Percentiles rank a stretch among this genome's conserved stretches.
Conservation (phyloP, 768 basidiomycete species). For the Russula earlei region DNA sequence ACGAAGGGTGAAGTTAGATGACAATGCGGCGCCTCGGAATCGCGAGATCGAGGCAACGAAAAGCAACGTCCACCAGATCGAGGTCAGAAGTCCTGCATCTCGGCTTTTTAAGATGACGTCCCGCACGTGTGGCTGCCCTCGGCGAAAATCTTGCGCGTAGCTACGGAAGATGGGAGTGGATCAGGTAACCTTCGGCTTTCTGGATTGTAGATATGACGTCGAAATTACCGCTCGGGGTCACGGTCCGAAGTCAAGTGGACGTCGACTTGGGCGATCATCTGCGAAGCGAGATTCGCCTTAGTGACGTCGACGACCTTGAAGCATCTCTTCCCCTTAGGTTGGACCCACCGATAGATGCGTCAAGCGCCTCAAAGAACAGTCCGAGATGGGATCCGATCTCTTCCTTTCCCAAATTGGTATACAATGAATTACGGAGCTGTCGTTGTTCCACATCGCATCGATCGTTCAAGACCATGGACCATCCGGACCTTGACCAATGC, state of each 20-base stretch:
- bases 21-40: neutral
- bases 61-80: neutral
- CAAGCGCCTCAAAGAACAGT: neutral
- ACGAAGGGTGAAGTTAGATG: neutral
- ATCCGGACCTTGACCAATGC: neutral
- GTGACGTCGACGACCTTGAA: conserved; percentile 5
- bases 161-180: conserved; percentile 1
- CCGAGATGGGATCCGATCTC: neutral
- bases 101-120: neutral
- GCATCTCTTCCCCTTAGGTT: neutral
- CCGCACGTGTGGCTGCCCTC: neutral
- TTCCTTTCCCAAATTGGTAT: neutral
- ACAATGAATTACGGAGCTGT: neutral
- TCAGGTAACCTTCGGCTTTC: neutral
- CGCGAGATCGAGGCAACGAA: neutral
- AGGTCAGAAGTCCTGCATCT: neutral
- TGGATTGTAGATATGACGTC: conserved; percentile 1
- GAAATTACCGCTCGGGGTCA: neutral
- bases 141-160: neutral
- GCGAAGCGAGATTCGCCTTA: neutral
- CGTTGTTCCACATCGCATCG: neutral
- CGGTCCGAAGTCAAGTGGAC: neutral
- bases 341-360: neutral
- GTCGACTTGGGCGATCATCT: neutral
- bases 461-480: neutral